Base-by-base conservation (phyloP, 2,329 filamentous ascomycete genomes). In the Aspergillus sp. region DNA sequence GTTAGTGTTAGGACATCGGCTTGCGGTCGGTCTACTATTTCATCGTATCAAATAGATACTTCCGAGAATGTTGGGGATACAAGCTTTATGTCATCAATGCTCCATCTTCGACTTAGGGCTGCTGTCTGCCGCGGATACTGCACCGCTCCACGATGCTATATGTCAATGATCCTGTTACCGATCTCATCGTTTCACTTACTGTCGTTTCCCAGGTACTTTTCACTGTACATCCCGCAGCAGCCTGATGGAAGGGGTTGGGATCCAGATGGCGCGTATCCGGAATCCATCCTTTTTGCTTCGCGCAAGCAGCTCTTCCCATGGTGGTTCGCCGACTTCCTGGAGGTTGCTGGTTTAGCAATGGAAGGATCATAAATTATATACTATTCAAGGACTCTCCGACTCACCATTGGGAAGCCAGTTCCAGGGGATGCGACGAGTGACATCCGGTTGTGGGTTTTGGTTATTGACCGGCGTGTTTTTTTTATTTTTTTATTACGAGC, bases 321-420 rank as follows among this genome's bases (percentile, higher is more conserved):
- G 77, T 0, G 92, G 89, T 68, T 96, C 91, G 70, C 96, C 96
- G 1, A 96, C 75, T 78, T 96, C 91, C 87, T 90, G 17, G 9
- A 47, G 14, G 3, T n/a, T 4, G 21, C 9, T 1, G 23, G 27
- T 9, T 44, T 19, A 25, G 48, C 17, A 17, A 21, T 21, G 21
- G 21, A 21, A 17, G 40, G 19, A 7, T 45, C 5, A 7, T 0
- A 25, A 6, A 25, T 6, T 25, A 25, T 7, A 25, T 25, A 2
- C 23, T 25, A 25, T 25, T 25, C 23, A 25, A 25, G 6, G 6
- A 25, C 23, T 25, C 23, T 80, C 89, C 81, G 6, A 25, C 23
- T 25, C 23, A 80, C 89, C 81, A 96, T 96, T 9, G 89, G 88
- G 64, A 84, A 83, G 1, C 75, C 82, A 68, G 83, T 83, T 9